These are phyloP conservation scores for Chenopodium formosanum DNA, from an alignment of 148 eudicot genomes.

Conservation along the genomic window DNA sequence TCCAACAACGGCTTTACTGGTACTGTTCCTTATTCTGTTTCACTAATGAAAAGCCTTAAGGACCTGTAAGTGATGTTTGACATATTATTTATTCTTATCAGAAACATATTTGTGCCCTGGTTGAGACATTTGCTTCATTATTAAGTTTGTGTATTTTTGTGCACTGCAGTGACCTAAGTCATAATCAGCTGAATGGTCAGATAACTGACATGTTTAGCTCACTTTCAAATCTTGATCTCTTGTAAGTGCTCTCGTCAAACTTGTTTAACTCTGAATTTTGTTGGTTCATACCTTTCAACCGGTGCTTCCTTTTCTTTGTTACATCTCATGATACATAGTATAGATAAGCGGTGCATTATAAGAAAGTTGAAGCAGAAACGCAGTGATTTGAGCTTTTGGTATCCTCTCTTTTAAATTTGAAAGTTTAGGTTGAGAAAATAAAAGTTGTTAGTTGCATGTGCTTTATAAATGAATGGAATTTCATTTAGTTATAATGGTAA, in stretches of 20 bases:
- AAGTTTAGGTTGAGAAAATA: neutral
- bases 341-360: neutral
- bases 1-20: conserved; percentile 52
- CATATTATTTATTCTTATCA: neutral
- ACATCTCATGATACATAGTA: neutral
- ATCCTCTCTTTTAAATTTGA: neutral
- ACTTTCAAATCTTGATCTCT: conserved; percentile 46
- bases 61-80: conserved; percentile 45
- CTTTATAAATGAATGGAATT: neutral
- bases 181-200: conserved; percentile 58
- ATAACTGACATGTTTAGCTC: conserved; percentile 54
- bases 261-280: neutral
- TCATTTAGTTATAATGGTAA: neutral
- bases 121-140: neutral
- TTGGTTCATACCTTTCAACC: neutral
- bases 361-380: neutral
- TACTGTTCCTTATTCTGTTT: conserved; percentile 55
- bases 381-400: neutral
- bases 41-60: conserved; percentile 50
- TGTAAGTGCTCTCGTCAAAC: conserved; percentile 42
- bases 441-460: neutral
- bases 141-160: conserved; percentile 9
- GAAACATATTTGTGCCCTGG: conserved; percentile 2
- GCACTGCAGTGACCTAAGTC: conserved; percentile 50
- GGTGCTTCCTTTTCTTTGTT: neutral